Evolutionary conservation across 495 filamentous ascomycete species (phyloP), one percentile per base, ranked within the genome.

Genomic region (Hyaloscypha bicolor): DNA sequence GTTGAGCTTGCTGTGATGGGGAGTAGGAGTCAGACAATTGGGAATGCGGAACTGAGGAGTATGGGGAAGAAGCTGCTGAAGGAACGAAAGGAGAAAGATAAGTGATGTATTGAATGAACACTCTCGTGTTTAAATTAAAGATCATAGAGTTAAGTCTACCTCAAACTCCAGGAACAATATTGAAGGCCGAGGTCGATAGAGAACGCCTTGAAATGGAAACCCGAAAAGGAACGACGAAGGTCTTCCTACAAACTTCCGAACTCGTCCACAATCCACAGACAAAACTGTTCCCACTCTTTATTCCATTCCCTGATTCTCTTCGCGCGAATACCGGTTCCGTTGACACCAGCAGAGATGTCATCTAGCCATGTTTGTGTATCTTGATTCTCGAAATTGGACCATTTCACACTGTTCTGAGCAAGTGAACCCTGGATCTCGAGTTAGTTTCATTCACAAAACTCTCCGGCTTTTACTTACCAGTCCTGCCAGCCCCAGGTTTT

Each of bases 341-440:
- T 76, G 31, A 87, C 85, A 0, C 91, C 93, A 56, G 88, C 86
- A 52, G 83, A 84, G 53, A 96, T 81, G 45, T 87, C 91, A 42
- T 82, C 78, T 48, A 79, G 75, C 90, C 94, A 97, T 65, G 88
- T 85, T 9, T 88, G 85, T 1, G 81, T 66, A 14, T 77, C 77
- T 71, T 91, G 88, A 70, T 97, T 93, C 71, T 93, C 90, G 73
- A 90, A 96, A 35, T 88, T 88, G 25, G 93, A 91, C 90, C 91
- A 97, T 32, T 89, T 83, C 48, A 98, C 87, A 62, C 93, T 95
- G 65, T 94, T 97, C 80, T 97, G 91, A 16, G 91, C 94, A 74
- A 98, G 81, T 68, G 89, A 90, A 4, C 91, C 94, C 56, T 93
- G 76, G 19, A 53, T 12, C 14, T 37, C 6, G 3, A 3, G 21